These are phyloP conservation scores for Jimgerdemannia flammicorona DNA, from an alignment of 192 early-diverging fungal genomes.

Conservation along the genomic window DNA sequence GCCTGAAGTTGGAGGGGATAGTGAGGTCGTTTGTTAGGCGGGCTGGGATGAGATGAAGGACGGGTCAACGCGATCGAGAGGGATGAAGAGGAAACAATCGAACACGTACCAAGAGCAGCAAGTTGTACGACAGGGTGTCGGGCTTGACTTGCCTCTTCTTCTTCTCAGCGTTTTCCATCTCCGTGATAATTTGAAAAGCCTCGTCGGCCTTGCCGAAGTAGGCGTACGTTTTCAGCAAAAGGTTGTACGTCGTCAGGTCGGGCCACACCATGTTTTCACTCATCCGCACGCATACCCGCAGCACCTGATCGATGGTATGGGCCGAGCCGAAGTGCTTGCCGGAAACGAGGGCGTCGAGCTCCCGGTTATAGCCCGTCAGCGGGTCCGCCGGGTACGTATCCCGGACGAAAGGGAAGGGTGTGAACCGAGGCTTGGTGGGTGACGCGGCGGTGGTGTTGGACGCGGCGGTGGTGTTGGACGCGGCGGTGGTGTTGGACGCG, in stretches of 20 bases:
- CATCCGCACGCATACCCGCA: conserved; percentile 19
- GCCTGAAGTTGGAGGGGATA: conserved; percentile 3
- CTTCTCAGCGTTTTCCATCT: conserved; percentile 29
- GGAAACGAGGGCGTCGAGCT: neutral
- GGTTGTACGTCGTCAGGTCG: conserved; percentile 36
- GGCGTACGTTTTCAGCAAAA: conserved; percentile 29
- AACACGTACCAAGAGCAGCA: no score
- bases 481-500: no score
- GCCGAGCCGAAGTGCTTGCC: neutral
- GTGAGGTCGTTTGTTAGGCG: conserved; percentile 15
- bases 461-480: no score
- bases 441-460: no score
- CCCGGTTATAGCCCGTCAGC: neutral
- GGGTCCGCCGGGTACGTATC: neutral
- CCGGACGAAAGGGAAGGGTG: neutral
- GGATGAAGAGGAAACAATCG: no score
- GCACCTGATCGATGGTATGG: conserved; percentile 1
- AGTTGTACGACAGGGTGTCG: no score
- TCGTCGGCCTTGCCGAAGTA: conserved; percentile 11
- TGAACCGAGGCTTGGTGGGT: no score
- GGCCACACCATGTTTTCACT: conserved; percentile 27
- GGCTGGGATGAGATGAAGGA: no score
- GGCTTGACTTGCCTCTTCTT: no score
- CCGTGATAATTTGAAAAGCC: conserved; percentile 25
- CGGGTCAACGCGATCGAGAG: no score